Percentiles rank a stretch among this genome's conserved stretches.
Evolutionary conservation across 805 yeast genomes (phyloP).

Genomic region (Pichia gijzeniarum): DNA sequence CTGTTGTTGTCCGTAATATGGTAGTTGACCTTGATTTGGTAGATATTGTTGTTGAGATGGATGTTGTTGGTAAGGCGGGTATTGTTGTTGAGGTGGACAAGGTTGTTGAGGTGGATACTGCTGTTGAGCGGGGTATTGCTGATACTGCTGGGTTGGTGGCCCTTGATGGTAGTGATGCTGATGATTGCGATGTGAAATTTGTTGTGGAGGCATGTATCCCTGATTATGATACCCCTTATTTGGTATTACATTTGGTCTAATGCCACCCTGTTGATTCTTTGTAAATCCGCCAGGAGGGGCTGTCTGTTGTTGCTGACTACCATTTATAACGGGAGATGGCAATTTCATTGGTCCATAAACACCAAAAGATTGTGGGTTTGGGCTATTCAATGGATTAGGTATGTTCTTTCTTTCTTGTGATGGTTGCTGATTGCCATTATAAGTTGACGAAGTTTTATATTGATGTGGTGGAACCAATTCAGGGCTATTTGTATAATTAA

Average conservation of each 20-base stretch:
- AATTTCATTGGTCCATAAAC: constrained; percentile 11
- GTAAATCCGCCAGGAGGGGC: constrained; percentile 11
- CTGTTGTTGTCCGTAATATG: background rate
- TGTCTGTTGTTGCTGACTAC: background rate
- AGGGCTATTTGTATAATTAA: constrained; percentile 12
- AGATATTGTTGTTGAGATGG: constrained; percentile 11
- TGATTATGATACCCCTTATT: constrained; percentile 5
- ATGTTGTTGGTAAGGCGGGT: constrained; percentile 14
- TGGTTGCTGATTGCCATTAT: constrained; percentile 9
- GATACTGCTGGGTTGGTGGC: constrained; percentile 7
- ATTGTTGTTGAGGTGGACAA: constrained; percentile 9
- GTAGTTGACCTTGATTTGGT: constrained; percentile 9
- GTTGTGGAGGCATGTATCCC: constrained; percentile 4
- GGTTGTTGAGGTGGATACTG: constrained; percentile 14
- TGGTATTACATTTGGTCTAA: background rate
- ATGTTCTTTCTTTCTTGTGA: background rate
- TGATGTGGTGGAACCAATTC: constrained; percentile 14
- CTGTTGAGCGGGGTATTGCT: background rate
- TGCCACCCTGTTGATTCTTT: constrained; percentile 6
- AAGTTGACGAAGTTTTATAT: constrained; percentile 5
- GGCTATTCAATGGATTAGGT: constrained; percentile 5
- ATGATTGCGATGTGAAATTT: constrained; percentile 2
- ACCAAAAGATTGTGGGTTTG: constrained; percentile 6
- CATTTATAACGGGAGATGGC: constrained; percentile 7
- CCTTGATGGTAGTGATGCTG: constrained; percentile 6